Conservation (phyloP, 2,329 filamentous ascomycete genomes). For the Domatiomyces catenatus region DNA sequence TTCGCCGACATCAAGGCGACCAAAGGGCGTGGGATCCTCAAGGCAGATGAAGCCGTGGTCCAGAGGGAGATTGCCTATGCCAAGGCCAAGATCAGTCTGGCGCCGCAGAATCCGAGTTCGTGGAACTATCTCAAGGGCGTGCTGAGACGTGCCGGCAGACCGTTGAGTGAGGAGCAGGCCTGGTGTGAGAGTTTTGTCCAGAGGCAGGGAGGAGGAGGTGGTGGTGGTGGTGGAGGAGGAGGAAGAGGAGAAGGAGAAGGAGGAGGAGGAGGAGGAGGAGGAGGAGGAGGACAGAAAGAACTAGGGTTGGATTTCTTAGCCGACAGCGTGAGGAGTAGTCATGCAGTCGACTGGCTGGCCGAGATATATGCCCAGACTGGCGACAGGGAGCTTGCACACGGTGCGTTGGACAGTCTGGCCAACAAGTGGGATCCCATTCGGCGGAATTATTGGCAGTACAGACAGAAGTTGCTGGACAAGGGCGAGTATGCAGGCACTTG, state of each 20-base stretch:
- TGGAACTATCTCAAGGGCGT: conserved; percentile 86
- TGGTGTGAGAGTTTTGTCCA: conserved; percentile 40
- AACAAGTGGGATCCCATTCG: conserved; percentile 84
- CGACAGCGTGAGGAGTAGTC: conserved; percentile 40
- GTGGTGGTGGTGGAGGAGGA: conserved; percentile 24
- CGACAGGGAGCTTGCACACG: conserved; percentile 41
- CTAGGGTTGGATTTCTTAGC: conserved; percentile 7
- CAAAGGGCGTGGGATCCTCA: conserved; percentile 21
- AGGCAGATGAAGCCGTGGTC: conserved; percentile 47
- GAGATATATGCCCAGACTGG: conserved; percentile 30
- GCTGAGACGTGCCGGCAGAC: conserved; percentile 47
- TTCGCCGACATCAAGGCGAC: conserved; percentile 7
- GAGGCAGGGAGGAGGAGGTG: conserved; percentile 29
- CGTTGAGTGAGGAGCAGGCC: conserved; percentile 34
- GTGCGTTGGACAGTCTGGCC: conserved; percentile 57
- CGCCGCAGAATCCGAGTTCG: conserved; percentile 83
- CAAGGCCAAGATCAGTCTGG: conserved; percentile 55
- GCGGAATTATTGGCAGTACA: conserved; percentile 81
- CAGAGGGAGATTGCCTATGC: conserved; percentile 63
- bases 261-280: conserved; percentile 3
- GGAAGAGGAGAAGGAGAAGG: conserved; percentile 12
- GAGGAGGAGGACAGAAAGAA: conserved; percentile 4
- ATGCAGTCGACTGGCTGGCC: conserved; percentile 39
- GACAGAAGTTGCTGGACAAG: conserved; percentile 1
- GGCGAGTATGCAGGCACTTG: not conserved